Base-by-base conservation (phyloP, 106 monocot species). In the Ottelia alismoides region DNA sequence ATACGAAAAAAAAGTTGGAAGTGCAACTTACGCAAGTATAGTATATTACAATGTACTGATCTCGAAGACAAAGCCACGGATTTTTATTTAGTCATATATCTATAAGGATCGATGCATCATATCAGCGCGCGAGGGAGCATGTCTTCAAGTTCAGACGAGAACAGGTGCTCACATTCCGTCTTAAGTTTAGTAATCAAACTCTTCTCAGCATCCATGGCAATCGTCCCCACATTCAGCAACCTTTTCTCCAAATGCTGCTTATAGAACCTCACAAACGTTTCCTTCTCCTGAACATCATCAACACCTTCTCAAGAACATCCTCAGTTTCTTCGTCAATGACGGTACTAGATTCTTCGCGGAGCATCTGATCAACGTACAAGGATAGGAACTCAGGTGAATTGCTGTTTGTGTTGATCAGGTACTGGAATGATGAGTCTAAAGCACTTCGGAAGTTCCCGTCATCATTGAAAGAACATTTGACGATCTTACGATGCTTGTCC, bases 361-460 rank as follows among this genome's bases (percentile, higher is more conserved):
- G 77, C 57, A 87, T 92, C 40, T 92, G 83, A 55, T 92, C 92
- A 29, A 92, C 79, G 53, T 77, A 92, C 16, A 92, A 55, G 21
- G 92, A 92, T 27, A 92, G 86, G 45, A 87, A 92, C 60, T 92
- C 92, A 6, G 92, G 86, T 28, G 92, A 87, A 17, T 87, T 71
- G 32, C 67, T 83, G 49, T 92, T 92, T 69, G 87, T 60, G 74
- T 92, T 92, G 20, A 92, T 82, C 45, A 92, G 87, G 60, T 75
- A 83, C 55, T 92, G 87, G 62, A 92, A 92, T 2, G 86, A 92
- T 10, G 86, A 92, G 52, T 83, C 87, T 32, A 92, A 57, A 25
- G 86, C 92, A 77, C 87, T 92, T 56, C 80, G 92, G 67, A 92
- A 92, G 40, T 82, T 76, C 57, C 87, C 87, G 49, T 92, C 92